Evolutionary conservation across 768 basidiomycete species (phyloP).

Genomic region (Suillus brevipes): DNA sequence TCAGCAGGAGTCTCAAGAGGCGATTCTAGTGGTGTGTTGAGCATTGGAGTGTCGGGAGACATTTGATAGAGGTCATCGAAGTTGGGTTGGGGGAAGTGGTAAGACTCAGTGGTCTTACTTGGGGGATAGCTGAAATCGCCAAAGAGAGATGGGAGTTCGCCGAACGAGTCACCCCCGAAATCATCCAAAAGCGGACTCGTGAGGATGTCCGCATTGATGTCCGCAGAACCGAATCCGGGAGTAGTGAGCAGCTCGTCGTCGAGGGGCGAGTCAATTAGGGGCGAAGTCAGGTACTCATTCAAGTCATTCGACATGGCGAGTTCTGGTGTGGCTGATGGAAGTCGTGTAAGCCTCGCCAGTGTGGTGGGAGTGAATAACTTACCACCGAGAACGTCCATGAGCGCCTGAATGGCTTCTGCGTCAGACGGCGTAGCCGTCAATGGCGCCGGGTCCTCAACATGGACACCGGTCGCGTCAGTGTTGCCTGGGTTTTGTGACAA

Average conservation of each 20-base stretch:
- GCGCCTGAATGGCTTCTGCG: constrained; percentile 35
- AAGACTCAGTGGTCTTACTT: constrained; percentile 14
- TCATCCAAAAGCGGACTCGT: constrained; percentile 44
- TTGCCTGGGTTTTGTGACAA: constrained; percentile 51
- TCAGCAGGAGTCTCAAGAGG: constrained; percentile 23
- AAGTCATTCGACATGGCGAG: constrained; percentile 38
- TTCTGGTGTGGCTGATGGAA: constrained; percentile 40
- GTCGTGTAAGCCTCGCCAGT: background rate
- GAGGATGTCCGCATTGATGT: constrained; percentile 39
- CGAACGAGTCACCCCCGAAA: constrained; percentile 34
- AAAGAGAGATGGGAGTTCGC: constrained; percentile 36
- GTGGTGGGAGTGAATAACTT: constrained; percentile 1
- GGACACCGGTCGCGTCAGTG: constrained; percentile 35
- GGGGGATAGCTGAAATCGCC: constrained; percentile 22
- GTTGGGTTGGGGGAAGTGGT: constrained; percentile 20
- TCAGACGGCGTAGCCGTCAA: constrained; percentile 27
- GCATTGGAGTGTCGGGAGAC: constrained; percentile 51
- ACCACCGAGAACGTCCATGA: constrained; percentile 44
- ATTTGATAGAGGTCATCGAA: constrained; percentile 45
- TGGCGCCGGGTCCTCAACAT: constrained; percentile 26
- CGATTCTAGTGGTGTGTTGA: constrained; percentile 40
- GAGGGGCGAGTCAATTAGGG: constrained; percentile 47
- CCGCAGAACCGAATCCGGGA: constrained; percentile 39
- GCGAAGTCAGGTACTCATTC: constrained; percentile 48
- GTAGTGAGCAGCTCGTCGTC: constrained; percentile 47